Base-by-base conservation (phyloP, 495 filamentous ascomycete species). In the Beverwykella pulmonaria region DNA sequence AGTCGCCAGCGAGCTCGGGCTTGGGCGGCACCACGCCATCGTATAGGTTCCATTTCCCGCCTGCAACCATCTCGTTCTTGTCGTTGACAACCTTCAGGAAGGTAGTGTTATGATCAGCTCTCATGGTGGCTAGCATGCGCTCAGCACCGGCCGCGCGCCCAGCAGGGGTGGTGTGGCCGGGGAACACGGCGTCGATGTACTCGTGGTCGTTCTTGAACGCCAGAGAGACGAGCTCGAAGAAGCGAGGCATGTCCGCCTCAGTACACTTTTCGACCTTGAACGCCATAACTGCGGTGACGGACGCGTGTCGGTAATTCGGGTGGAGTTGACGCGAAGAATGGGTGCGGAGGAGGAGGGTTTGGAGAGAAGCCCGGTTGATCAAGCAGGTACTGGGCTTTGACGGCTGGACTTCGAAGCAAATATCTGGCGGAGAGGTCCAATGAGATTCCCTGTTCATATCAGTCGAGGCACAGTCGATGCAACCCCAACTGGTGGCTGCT, bases 191-290 rank as follows among this genome's bases (percentile, higher is more conserved):
- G 1, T 65, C 53, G 52, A 57, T 39, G 53, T 65, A 65, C 12
- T 20, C 26, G 27, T 65, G 53, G n/a, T 50, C 53, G 17, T 36
- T 53, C 9, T 23, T 25, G 61, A 65, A 65, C 4, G 41, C 61
- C 1, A 57, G 17, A 7, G 61, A 65, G 53, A 65, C 19, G 53
- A 65, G 22, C 36, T 65, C 61, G 26, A 58, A 65, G 41, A 32
- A 30, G 17, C 53, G 61, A 10, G 53, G 61, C 53, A 65, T 57
- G 29, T 65, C 61, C 1, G 61, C 61, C 1, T 65, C 61, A 34
- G 44, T 65, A 41, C 61, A 65, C 8, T 44, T 25, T 44, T 46
- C 32, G 20, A 63, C 15, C 23, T 26, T 47, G 50, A 54, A 55
- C 1, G 61, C n/a, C 50, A 56, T 63, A 34, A 12, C 32, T 34